phyloP scores from a whole-genome alignment of 768 basidiomycete species.

The Suillus decipiens region DNA sequence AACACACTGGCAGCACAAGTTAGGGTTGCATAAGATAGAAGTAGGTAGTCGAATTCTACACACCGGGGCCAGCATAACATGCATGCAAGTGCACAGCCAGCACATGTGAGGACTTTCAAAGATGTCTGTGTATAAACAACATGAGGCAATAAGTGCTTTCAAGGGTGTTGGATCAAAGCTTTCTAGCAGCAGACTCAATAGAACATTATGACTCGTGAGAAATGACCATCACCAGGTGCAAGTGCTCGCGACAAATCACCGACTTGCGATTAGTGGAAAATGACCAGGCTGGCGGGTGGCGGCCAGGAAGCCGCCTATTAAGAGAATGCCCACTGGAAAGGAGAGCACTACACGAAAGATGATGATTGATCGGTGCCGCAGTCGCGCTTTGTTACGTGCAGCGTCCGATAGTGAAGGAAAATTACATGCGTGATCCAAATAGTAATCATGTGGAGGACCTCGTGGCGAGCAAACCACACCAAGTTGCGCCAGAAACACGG shows the following conservation, averaged over 20 bases:
- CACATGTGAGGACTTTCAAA: constrained; percentile 60
- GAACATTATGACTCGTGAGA: constrained; percentile 40
- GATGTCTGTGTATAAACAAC: constrained; percentile 36
- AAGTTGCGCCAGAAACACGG: no score
- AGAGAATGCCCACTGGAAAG: no score
- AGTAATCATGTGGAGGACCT: constrained; percentile 24
- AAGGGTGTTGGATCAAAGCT: constrained; percentile 34
- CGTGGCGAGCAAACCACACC: constrained; percentile 2
- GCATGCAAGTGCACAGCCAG: constrained; percentile 74
- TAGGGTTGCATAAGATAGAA: background rate
- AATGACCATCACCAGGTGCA: constrained; percentile 33
- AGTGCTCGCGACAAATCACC: constrained; percentile 23
- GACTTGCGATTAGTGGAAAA: constrained; percentile 33
- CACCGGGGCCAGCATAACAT: constrained; percentile 68
- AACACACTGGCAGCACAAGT: constrained; percentile 44
- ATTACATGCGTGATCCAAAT: constrained; percentile 16
- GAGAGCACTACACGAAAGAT: constrained; percentile 36
- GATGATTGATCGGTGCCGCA: constrained; percentile 32
- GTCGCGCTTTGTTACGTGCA: constrained; percentile 31
- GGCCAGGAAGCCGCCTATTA: constrained; percentile 31
- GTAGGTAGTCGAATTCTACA: constrained; percentile 15
- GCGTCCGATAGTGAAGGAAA: constrained; percentile 27
- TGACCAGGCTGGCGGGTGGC: no score
- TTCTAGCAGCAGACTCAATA: constrained; percentile 61
- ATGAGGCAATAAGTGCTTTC: background rate